Base-by-base conservation (phyloP, 2,329 filamentous ascomycete genomes). In the Corinectria fuckeliana region DNA sequence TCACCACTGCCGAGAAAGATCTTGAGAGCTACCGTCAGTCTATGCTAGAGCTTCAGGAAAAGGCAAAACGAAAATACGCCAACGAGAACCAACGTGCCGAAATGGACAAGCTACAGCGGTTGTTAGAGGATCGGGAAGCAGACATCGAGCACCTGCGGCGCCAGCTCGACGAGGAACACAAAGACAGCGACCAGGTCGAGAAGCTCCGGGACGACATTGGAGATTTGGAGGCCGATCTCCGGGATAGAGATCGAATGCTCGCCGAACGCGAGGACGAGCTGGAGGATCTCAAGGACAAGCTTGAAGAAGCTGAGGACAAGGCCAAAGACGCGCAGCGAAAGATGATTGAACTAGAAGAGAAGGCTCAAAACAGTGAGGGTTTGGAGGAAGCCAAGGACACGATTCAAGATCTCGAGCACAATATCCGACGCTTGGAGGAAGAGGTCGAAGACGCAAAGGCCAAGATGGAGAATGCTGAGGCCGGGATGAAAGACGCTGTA, bases 11-110 rank as follows among this genome's bases (percentile, higher is more conserved):
- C 3, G 93, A 98, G 78, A 89, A 88, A 65, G 92, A 97, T 61
- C 83, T 98, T 3, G 93, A 97, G 72, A 84, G 84, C 58, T 97
- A 96, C 74, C 87, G 90, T 53, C 83, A 90, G 68, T 91, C 97
- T 73, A 87, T 97, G 65, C 79, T 89, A 56, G 91, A 96, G 63
- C 86, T 96, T 60, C 91, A 93, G 63, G 91, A 96, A 60, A 91
- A 90, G 70, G 84, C 92, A 53, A 92, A 92, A 76, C 86, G 86
- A 69, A 90, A 90, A 69, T 88, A 92, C 63, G 85, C 85, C 10
- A 88, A 93, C 69, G 88, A 92, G 64, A 86, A 82, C 58, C 84
- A 92, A 66, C 87, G 86, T 50, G 80, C 78, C 21, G 87, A 88
- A 69, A 72, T 87, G 36, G 83, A 88, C 30, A 80, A 80, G 44